These are phyloP conservation scores for Pichia deserticola DNA, from an alignment of 805 yeast genomes.

Conservation along the genomic window DNA sequence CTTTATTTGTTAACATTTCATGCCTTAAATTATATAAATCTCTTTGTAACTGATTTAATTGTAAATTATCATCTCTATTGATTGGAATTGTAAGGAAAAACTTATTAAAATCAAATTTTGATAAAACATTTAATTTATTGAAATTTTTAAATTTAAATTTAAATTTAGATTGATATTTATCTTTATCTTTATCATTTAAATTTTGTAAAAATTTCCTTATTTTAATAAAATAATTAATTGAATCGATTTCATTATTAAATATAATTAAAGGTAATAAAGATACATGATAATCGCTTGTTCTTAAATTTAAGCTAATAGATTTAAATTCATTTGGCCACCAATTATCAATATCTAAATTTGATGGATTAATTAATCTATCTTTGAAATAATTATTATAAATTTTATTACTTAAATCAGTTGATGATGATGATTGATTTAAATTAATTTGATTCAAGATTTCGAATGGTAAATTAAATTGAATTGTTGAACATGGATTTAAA, in stretches of 20 bases:
- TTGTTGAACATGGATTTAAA: not conserved
- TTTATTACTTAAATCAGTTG: not conserved
- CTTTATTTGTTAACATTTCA: not conserved
- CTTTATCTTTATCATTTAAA: not conserved
- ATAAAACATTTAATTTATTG: not conserved
- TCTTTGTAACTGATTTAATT: not conserved
- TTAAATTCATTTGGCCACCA: slow-evolving; percentile 21
- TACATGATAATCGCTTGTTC: slow-evolving; percentile 10
- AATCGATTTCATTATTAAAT: slow-evolving; percentile 6
- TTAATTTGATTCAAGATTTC: not conserved
- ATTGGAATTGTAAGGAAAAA: slow-evolving; percentile 9
- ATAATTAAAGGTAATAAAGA: slow-evolving; percentile 21
- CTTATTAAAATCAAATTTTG: slow-evolving; percentile 10
- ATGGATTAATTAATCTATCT: not conserved
- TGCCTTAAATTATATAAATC: not conserved
- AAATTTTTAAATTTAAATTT: not conserved
- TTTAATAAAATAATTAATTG: no score
- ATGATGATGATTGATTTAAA: not conserved
- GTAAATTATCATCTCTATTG: not conserved
- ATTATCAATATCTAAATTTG: not conserved
- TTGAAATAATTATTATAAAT: not conserved
- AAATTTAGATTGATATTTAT: not conserved
- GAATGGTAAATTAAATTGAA: slow-evolving; percentile 1
- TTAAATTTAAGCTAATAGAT: not conserved
- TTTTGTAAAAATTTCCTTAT: not conserved